phyloP scores from a whole-genome alignment of 23 red algal genomes.

The Chondrus crispus region DNA sequence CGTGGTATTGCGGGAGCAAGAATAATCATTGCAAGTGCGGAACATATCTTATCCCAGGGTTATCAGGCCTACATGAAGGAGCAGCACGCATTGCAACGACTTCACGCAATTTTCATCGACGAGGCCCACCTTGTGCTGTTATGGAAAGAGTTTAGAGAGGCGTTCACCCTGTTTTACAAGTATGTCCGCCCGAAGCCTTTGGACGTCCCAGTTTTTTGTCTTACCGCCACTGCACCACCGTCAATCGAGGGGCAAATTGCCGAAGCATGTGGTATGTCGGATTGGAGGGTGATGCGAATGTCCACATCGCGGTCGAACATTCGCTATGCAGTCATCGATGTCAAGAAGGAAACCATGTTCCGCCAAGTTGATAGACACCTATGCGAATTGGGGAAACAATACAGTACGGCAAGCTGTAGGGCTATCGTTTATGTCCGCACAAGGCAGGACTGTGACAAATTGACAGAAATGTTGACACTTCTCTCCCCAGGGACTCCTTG shows the following conservation, averaged over 20 bases:
- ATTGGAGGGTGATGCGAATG: background rate
- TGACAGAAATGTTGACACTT: background rate
- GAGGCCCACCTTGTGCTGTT: background rate
- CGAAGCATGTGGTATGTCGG: background rate
- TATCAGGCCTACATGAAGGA: background rate
- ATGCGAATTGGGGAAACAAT: background rate
- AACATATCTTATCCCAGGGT: background rate
- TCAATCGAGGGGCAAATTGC: background rate
- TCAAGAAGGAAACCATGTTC: background rate
- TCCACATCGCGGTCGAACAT: background rate
- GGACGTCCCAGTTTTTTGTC: background rate
- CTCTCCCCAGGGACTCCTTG: too few species aligned
- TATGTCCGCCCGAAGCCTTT: background rate
- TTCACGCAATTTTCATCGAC: background rate
- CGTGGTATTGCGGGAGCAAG: background rate
- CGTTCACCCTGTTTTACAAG: background rate
- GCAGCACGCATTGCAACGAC: background rate
- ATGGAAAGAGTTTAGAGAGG: background rate
- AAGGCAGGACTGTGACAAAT: background rate
- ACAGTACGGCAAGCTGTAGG: background rate
- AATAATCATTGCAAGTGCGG: background rate
- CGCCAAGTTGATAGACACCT: background rate
- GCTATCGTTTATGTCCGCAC: background rate
- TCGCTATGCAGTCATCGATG: background rate
- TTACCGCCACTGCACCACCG: background rate